Base-by-base conservation (phyloP, 2,329 filamentous ascomycete genomes). In the Ophiostoma australiae region DNA sequence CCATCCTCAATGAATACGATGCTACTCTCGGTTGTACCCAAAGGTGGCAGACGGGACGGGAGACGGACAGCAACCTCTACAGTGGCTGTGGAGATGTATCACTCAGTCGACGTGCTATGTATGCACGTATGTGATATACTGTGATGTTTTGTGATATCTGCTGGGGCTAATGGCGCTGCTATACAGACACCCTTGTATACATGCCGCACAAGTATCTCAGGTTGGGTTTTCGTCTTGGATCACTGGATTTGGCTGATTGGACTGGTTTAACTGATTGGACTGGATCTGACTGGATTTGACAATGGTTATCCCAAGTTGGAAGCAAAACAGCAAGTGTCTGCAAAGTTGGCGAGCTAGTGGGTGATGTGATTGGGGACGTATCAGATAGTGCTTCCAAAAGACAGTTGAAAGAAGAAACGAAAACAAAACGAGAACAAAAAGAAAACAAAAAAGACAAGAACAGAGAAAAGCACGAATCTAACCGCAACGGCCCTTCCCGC, bases 401-500 rank as follows among this genome's bases (percentile, higher is more conserved):
- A 44, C 4, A 4, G 37, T 8, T 39, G 37, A 17, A 44, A 44
- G 20, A 5, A 44, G 37, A 44, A 17, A 44, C 4, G 41, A 20
- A 44, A 20, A 20, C 3, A 44, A 44, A 44, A 44, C 0, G 4
- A 17, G 8, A 44, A 23, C 5, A 1, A n/a, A 55, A 23, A 55
- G 20, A 7, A 55, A 55, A 10, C 0, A 55, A 8, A 3, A 55
- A 23, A 23, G 0, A 58, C 13, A 58, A 13, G 4, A 23, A 11
- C 0, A 31, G 31, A 31, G 13, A 11, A 6, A 5, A 8, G 15
- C 61, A 35, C 52, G 20, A 58, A 15, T 37, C 15, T 37, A 61
- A 61, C 27, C 65, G 65, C 37, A 41, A 31, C 65, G 65, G 65
- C 65, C 65, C 35, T 35, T 67, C 65, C 65, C 65, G 65, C 65